These are phyloP conservation scores for Cladophialophora chaetospira DNA, from an alignment of 2,329 filamentous ascomycete genomes.

Conservation along the genomic window DNA sequence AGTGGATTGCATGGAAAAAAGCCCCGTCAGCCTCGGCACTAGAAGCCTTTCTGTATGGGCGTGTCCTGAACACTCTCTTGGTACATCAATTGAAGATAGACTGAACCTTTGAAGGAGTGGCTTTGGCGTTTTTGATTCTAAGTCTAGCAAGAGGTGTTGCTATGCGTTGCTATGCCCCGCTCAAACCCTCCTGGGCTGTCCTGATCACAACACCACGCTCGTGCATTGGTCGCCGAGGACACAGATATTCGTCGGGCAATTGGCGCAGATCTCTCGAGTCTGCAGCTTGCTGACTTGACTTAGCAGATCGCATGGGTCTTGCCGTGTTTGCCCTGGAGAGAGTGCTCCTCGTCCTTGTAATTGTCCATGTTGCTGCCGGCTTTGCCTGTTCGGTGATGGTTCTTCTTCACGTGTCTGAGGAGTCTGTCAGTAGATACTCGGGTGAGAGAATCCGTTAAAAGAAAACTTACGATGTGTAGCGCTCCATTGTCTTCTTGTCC, in stretches of 20 bases:
- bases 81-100: too few species aligned
- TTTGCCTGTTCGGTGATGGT: slow-evolving; percentile 56
- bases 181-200: too few species aligned
- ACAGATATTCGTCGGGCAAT: neutral
- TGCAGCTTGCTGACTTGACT: neutral
- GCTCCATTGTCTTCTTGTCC: slow-evolving; percentile 70
- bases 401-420: slow-evolving; percentile 53
- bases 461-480: slow-evolving; percentile 63
- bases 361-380: slow-evolving; percentile 51
- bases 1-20: neutral
- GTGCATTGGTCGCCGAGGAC: too few species aligned
- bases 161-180: too few species aligned
- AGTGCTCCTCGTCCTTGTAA: slow-evolving; percentile 76
- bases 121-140: too few species aligned
- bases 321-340: slow-evolving; percentile 74
- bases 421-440: slow-evolving; percentile 9
- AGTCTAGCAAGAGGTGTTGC: too few species aligned
- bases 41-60: neutral
- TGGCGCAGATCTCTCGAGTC: neutral
- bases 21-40: too few species aligned
- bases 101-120: too few species aligned
- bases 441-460: neutral
- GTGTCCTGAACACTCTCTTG: neutral
- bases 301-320: slow-evolving; percentile 90
- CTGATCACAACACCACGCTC: too few species aligned